Percentiles rank a stretch among this genome's conserved stretches.
Evolutionary conservation across 768 basidiomycete genomes (phyloP).

Genomic region (Hericium alpestre): DNA sequence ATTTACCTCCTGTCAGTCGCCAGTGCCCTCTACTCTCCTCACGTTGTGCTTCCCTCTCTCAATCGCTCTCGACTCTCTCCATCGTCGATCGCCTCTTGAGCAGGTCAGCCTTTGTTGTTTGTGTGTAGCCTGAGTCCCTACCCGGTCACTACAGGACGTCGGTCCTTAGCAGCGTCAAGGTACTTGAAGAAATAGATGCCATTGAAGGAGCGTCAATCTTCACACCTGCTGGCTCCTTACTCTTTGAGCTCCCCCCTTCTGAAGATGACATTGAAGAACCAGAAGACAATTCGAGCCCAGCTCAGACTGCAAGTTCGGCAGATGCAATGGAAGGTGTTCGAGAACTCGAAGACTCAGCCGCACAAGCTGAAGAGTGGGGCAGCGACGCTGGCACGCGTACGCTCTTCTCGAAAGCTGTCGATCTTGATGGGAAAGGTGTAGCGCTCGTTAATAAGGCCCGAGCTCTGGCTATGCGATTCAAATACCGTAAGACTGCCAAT

Average conservation of each 20-base stretch:
- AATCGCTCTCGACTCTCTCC: no score
- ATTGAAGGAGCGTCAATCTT: background rate
- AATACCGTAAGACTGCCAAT: background rate
- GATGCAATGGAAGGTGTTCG: background rate
- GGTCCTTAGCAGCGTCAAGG: no score
- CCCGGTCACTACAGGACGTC: no score
- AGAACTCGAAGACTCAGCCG: background rate
- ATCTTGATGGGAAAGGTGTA: background rate
- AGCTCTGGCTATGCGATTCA: background rate
- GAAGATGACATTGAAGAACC: background rate
- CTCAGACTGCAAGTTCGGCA: no score
- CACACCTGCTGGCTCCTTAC: background rate
- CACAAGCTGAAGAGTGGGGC: background rate
- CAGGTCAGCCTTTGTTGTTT: no score
- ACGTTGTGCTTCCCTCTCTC: no score
- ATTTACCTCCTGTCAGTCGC: no score
- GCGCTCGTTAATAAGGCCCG: background rate
- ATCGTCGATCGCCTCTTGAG: no score
- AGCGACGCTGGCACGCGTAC: no score
- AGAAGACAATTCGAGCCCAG: background rate
- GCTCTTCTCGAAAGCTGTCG: background rate
- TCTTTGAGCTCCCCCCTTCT: background rate
- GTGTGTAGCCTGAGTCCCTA: no score
- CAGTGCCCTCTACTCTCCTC: no score
- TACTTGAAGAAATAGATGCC: background rate